Base-by-base conservation (phyloP, 805 yeast species). In the Limtongia smithiae region DNA sequence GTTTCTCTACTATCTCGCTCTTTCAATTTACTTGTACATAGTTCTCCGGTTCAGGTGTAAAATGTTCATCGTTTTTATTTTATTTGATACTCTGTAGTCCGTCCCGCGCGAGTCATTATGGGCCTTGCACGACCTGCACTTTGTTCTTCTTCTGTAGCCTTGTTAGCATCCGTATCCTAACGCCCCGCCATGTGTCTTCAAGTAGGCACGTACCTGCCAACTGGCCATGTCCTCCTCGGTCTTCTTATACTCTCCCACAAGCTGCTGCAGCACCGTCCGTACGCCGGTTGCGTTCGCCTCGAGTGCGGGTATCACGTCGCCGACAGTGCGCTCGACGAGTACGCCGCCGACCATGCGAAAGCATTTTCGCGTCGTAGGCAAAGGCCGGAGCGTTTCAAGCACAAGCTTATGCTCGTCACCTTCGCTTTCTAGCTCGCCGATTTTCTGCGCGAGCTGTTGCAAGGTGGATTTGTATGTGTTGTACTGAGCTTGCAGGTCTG, bases 291-390 rank as follows among this genome's bases (percentile, higher is more conserved):
- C 61, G 58, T 85, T 88, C 22, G 77, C 71, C 44, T 75, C 72
- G 46, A 88, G 68, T 9, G 82, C 73, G 11, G 82, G 82, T 3
- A 76, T 68, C 3, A 90, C 93, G 35, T 85, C 88, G n/a, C 75
- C 81, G 3, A 88, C 93, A 3, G 81, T 75, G 57, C 85, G 82
- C 62, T 89, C 94, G 15, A 90, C 85, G 28, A 91, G 73, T 3
- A 90, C 95, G 8, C 96, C 94, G 22, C 96, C 97, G 28, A 91
- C 78, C 96, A 93, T 88, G 61, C 95, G 80, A 69, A 81, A 89
- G 62, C 97, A 88, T 63, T 82, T 81, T 53, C 98, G 78, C 38
- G 76, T 80, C 1, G 59, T 54, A 21, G 81, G 80, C 8, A 80
- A 71, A 0, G 68, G 70, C 37, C 66, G 55, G 27, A 85, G 67